Conservation (phyloP, 768 basidiomycete genomes). For the Lentinus brumalis region DNA sequence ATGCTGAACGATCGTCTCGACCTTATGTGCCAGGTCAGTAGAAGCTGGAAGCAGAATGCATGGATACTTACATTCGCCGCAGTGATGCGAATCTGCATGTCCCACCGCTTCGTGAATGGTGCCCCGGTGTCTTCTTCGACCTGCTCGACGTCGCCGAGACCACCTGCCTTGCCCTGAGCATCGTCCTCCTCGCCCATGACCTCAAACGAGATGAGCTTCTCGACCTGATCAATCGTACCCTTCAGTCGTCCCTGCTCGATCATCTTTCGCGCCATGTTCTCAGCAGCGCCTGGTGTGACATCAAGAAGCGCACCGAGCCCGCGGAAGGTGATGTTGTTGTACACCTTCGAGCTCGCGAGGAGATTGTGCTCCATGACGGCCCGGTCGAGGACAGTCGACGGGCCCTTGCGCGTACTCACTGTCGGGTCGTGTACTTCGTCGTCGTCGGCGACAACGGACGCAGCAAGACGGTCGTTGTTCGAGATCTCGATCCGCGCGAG, state of each 20-base stretch:
- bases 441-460: slow-evolving; percentile 61
- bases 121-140: slow-evolving; percentile 87
- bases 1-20: slow-evolving; percentile 86
- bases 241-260: slow-evolving; percentile 95
- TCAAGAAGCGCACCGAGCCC: slow-evolving; percentile 92
- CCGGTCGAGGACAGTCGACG: slow-evolving; percentile 93
- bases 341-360: slow-evolving; percentile 94
- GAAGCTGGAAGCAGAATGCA: neutral
- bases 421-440: slow-evolving; percentile 51
- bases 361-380: slow-evolving; percentile 99
- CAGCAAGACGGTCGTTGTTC: slow-evolving; percentile 78
- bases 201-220: slow-evolving; percentile 93
- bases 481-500: slow-evolving; percentile 89
- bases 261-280: slow-evolving; percentile 98
- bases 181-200: slow-evolving; percentile 84
- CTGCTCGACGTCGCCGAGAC: slow-evolving; percentile 84
- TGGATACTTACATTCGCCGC: slow-evolving; percentile 72
- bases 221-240: slow-evolving; percentile 95
- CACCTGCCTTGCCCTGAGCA: slow-evolving; percentile 93
- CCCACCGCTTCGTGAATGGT: slow-evolving; percentile 94
- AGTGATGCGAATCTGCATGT: slow-evolving; percentile 86
- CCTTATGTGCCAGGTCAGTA: slow-evolving; percentile 42
- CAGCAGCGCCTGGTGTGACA: slow-evolving; percentile 88
- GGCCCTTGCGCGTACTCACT: slow-evolving; percentile 80
- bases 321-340: slow-evolving; percentile 94